A percentile compares a stretch with the other conserved stretches of the same genome.
Evolutionary conservation across 805 yeast species (phyloP).

Genomic region (Zygosaccharomyces gambellarensis): DNA sequence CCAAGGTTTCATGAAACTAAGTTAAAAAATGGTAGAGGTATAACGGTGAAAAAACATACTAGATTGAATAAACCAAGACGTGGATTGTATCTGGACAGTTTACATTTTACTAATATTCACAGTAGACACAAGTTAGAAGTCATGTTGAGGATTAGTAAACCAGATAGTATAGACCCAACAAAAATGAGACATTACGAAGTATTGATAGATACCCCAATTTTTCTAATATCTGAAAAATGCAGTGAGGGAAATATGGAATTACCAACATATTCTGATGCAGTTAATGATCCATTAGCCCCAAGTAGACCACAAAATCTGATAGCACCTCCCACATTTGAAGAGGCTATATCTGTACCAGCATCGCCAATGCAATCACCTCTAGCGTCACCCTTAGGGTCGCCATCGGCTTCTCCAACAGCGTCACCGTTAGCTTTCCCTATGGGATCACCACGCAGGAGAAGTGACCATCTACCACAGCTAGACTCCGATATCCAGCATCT

Average conservation of each 20-base stretch:
- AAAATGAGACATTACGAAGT: conserved; percentile 74
- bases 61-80: conserved; percentile 26
- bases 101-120: conserved; percentile 56
- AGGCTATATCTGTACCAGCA: conserved; percentile 48
- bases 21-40: conserved; percentile 17
- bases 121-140: conserved; percentile 66
- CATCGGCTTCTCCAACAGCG: not conserved
- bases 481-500: conserved; percentile 2
- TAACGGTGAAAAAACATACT: conserved; percentile 22
- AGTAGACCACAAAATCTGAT: conserved; percentile 18
- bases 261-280: conserved; percentile 36
- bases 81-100: conserved; percentile 54
- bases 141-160: conserved; percentile 61
- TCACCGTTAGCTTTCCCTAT: conserved; percentile 1
- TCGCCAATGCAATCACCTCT: conserved; percentile 38
- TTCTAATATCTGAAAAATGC: conserved; percentile 44
- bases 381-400: conserved; percentile 9
- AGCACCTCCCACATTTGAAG: conserved; percentile 59
- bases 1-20: conserved; percentile 17
- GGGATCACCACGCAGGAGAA: not conserved
- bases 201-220: conserved; percentile 71
- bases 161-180: conserved; percentile 42
- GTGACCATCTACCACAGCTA: not conserved
- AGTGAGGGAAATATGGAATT: conserved; percentile 36
- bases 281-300: conserved; percentile 8